phyloP scores from a whole-genome alignment of 768 basidiomycete genomes.

The Suillus spraguei region DNA sequence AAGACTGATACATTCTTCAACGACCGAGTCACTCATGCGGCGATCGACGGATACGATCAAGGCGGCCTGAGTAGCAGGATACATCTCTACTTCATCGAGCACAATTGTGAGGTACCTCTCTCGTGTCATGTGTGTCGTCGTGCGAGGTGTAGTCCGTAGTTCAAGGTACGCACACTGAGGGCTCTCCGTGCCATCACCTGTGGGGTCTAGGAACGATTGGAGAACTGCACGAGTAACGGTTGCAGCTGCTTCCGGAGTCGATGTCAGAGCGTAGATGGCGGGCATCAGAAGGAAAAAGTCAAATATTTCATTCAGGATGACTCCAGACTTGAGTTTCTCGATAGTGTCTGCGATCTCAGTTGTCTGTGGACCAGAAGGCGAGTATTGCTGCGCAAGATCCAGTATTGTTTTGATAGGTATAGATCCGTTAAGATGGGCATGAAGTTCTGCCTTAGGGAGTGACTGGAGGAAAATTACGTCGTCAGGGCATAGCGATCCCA shows the following conservation, averaged over 20 bases:
- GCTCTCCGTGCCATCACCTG: conserved; percentile 7
- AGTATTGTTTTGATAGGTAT: conserved; percentile 70
- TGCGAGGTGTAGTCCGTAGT: too few species aligned
- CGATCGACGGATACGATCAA: too few species aligned
- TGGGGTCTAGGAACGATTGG: conserved; percentile 52
- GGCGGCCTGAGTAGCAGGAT: too few species aligned
- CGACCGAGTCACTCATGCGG: too few species aligned
- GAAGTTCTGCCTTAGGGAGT: conserved; percentile 82
- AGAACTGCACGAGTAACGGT: conserved; percentile 69
- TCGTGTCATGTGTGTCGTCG: too few species aligned
- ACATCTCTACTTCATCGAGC: too few species aligned
- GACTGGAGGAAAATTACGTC: conserved; percentile 62
- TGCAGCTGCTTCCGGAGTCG: conserved; percentile 54
- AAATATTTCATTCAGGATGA: conserved; percentile 51
- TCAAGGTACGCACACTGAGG: too few species aligned
- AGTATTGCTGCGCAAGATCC: conserved; percentile 40
- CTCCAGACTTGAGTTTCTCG: conserved; percentile 39
- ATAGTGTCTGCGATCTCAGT: conserved; percentile 40
- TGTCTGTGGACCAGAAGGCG: conserved; percentile 1
- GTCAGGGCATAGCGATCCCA: conserved; percentile 49
- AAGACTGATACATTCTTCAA: too few species aligned
- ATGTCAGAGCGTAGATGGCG: conserved; percentile 76
- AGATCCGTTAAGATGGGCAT: conserved; percentile 85
- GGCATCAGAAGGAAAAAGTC: conserved; percentile 81
- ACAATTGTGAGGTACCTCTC: too few species aligned